phyloP scores from a whole-genome alignment of 2,329 filamentous ascomycete genomes.

The Alternaria arbusti region DNA sequence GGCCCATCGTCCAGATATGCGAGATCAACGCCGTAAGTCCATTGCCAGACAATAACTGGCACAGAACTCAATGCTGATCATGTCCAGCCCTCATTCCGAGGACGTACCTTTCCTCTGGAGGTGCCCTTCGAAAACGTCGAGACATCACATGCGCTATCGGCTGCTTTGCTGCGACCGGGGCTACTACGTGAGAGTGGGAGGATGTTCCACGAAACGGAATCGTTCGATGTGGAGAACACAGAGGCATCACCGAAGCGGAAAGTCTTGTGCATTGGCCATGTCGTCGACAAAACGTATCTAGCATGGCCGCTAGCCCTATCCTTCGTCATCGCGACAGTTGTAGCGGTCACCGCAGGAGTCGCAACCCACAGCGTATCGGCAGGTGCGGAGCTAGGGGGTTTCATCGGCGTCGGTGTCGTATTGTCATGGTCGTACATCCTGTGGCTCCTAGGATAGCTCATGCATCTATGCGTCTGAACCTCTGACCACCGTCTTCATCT shows the following conservation, averaged over 20 bases:
- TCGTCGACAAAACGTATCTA: neutral
- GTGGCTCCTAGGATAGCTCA: neutral
- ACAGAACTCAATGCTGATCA: too few relatives aligned
- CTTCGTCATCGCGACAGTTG: neutral
- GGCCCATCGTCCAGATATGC: neutral
- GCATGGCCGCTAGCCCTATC: neutral
- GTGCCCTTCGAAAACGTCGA: neutral
- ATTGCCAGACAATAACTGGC: too few relatives aligned
- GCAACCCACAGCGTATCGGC: neutral
- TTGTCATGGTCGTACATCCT: neutral
- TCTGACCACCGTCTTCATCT: neutral
- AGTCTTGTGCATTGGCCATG: neutral
- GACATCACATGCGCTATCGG: neutral
- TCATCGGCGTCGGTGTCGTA: neutral
- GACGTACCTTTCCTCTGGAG: neutral
- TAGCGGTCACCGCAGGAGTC: neutral
- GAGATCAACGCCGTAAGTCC: accelerated
- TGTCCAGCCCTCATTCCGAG: too few relatives aligned
- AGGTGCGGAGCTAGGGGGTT: neutral
- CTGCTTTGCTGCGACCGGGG: neutral
- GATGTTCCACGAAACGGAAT: neutral
- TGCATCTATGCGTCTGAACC: neutral
- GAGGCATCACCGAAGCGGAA: neutral
- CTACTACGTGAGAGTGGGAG: neutral
- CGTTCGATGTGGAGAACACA: neutral